A percentile compares a stretch with the other conserved stretches of the same genome.
phyloP scores from a whole-genome alignment of 1,139 yeast species.

The Geotrichum carabidarum region DNA sequence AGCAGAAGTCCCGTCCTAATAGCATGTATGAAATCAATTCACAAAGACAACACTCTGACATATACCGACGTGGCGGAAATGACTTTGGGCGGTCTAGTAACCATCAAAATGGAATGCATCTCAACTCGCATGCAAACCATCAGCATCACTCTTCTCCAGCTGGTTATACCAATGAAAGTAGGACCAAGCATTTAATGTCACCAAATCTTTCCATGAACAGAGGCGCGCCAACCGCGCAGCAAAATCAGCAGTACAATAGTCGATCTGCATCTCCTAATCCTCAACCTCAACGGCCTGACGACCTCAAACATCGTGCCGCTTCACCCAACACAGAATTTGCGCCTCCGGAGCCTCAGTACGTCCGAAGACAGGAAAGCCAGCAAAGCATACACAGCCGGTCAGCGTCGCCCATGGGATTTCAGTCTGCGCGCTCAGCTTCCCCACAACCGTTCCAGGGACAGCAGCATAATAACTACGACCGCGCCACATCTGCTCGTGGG shows the following conservation, averaged over 20 bases:
- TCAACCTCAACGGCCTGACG: neutral
- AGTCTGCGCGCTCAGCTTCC: neutral
- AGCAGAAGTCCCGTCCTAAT: constrained; percentile 1
- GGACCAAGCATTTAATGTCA: neutral
- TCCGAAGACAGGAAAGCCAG: neutral
- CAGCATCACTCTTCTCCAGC: neutral
- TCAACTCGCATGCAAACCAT: neutral
- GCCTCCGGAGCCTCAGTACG: neutral
- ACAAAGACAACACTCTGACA: neutral
- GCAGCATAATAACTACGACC: neutral
- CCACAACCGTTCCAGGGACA: neutral
- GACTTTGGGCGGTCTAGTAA: neutral
- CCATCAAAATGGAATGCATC: neutral
- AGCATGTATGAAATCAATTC: neutral
- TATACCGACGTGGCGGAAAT: neutral
- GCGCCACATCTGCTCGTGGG: constrained; percentile 4
- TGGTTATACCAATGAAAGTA: neutral
- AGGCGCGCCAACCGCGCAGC: too few species aligned
- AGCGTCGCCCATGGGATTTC: neutral
- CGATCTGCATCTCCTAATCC: constrained; percentile 26
- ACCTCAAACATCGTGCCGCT: neutral
- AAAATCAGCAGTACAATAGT: neutral
- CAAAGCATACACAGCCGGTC: neutral
- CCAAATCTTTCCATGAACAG: constrained; percentile 11
- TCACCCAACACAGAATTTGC: neutral